phyloP scores from a whole-genome alignment of 352 stramenopile species.

The Globisporangium acanthophoron region DNA sequence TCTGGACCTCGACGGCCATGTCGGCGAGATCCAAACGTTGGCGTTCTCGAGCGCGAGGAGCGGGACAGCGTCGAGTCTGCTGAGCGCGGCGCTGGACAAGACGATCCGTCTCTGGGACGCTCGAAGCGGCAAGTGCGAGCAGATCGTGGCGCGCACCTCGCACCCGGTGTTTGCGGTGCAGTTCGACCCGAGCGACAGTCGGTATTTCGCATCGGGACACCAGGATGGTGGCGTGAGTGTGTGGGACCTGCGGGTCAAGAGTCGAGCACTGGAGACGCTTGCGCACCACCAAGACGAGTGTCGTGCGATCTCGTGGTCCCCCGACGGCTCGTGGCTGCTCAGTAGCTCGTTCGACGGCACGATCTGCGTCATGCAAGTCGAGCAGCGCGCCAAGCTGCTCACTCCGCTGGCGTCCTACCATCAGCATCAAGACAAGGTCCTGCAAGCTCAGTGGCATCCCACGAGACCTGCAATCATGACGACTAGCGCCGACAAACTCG shows the following conservation, averaged over 20 bases:
- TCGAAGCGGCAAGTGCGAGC: constrained; percentile 41
- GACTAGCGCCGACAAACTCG: constrained; percentile 51
- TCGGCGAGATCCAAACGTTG: constrained; percentile 57
- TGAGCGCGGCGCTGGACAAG: constrained; percentile 49
- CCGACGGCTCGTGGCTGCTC: constrained; percentile 51
- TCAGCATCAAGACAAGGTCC: constrained; percentile 59
- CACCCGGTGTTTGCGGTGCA: constrained; percentile 37
- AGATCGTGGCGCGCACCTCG: constrained; percentile 29
- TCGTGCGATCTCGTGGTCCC: constrained; percentile 53
- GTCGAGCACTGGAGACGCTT: constrained; percentile 22
- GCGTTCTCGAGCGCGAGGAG: constrained; percentile 14
- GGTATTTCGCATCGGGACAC: constrained; percentile 39
- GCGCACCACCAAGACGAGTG: constrained; percentile 50
- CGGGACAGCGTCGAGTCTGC: constrained; percentile 11
- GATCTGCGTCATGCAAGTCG: constrained; percentile 28
- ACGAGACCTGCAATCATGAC: constrained; percentile 50
- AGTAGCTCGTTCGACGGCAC: constrained; percentile 59
- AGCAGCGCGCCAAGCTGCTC: constrained; percentile 6
- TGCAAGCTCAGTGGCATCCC: constrained; percentile 64
- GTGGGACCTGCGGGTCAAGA: constrained; percentile 52
- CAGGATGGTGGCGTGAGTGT: constrained; percentile 53
- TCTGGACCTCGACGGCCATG: constrained; percentile 51
- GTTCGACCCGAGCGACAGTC: constrained; percentile 32
- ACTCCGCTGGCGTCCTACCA: constrained; percentile 44
- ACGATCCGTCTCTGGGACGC: constrained; percentile 70